Evolutionary conservation across 805 yeast species (phyloP), one percentile per base, ranked within the genome.

Genomic region (Starmerella cellae): DNA sequence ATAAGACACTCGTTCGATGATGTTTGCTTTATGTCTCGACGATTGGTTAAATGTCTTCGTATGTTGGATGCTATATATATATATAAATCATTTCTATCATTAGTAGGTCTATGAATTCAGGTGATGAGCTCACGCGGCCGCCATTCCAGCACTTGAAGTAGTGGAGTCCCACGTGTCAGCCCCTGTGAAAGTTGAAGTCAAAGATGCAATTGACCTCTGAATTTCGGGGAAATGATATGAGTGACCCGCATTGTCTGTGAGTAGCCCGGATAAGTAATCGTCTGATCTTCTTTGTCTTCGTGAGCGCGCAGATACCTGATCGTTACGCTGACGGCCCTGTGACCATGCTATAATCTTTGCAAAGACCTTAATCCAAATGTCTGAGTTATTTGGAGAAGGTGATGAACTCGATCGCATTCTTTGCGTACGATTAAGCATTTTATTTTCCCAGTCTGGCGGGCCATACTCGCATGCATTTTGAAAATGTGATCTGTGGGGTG

Each of bases 371-470:
- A 37, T n/a, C 21, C 41, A 14, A 13, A 31, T 14, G 23, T 40
- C 37, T 21, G 23, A 21, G 32, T 42, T 19, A 13, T n/a, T n/a
- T n/a, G n/a, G n/a, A n/a, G n/a, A n/a, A n/a, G n/a, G n/a, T n/a
- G n/a, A n/a, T n/a, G n/a, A n/a, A n/a, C n/a, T n/a, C n/a, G 38
- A 19, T 20, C 32, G 31, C 20, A 5, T 20, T 30, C 16, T 9
- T 36, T 32, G 38, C 22, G 39, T 23, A 24, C n/a, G 39, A 5
- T 23, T 11, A 4, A 24, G 21, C 19, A 44, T 41, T 24, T 27
- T 34, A n/a, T 46, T 42, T 24, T 51, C 50, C 55, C 52, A 49
- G 23, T 43, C 46, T 3, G 44, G 39, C 16, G 48, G 50, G 13
- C 50, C 47, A 28, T 37, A 36, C 21, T 28, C 27, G 13, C 30